These are phyloP conservation scores for Xylaria sp. DNA, from an alignment of 2,329 filamentous ascomycete species.

Conservation along the genomic window DNA sequence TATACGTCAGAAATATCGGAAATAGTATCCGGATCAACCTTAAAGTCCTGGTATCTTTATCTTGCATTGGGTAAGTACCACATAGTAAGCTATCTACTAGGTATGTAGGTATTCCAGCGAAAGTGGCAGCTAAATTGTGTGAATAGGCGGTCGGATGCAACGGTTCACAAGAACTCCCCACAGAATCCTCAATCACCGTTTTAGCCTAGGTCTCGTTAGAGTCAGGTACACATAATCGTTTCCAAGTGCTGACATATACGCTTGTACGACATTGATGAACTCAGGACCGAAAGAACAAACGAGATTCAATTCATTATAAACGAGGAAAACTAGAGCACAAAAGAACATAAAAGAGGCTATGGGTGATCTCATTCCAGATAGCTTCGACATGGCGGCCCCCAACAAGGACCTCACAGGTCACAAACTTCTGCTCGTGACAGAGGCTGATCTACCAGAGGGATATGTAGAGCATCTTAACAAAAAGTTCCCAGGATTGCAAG, in stretches of 20 bases:
- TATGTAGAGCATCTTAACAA: conserved; percentile 53
- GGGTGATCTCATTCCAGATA: conserved; percentile 25
- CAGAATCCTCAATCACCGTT: neutral
- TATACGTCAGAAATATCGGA: no score
- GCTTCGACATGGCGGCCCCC: neutral
- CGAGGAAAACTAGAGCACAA: neutral
- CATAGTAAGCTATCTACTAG: neutral
- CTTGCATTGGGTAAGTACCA: neutral
- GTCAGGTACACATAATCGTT: neutral
- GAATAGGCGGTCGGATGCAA: neutral
- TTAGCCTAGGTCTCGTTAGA: neutral
- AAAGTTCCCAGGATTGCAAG: conserved; percentile 57
- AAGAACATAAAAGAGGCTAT: conserved; percentile 17
- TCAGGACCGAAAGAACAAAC: neutral
- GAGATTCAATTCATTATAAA: neutral
- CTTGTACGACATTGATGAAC: neutral
- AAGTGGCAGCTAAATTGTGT: no score
- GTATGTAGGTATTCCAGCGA: neutral
- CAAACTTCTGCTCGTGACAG: conserved; percentile 57
- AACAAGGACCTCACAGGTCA: conserved; percentile 56
- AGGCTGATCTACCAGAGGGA: conserved; percentile 47
- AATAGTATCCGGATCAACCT: no score
- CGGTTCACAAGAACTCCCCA: neutral
- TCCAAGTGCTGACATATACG: neutral
- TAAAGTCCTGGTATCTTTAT: neutral